Conservation (phyloP, 768 basidiomycete species). For the Tylopilus balloui region DNA sequence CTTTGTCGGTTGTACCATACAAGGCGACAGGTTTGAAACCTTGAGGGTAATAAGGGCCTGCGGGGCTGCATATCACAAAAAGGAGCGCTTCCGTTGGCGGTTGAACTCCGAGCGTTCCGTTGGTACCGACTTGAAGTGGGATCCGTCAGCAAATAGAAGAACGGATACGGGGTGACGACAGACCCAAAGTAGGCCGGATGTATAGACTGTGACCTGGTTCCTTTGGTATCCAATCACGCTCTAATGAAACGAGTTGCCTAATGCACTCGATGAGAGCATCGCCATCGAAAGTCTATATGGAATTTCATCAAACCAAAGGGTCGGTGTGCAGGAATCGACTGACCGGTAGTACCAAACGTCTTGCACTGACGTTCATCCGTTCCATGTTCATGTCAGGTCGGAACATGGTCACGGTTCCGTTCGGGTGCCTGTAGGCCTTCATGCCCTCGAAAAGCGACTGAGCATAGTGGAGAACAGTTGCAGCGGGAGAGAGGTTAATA, state of each 20-base stretch:
- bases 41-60: slow-evolving; percentile 77
- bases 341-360: slow-evolving; percentile 73
- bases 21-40: slow-evolving; percentile 93
- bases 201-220: slow-evolving; percentile 88
- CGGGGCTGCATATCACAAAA: slow-evolving; percentile 58
- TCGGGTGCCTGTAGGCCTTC: slow-evolving; percentile 81
- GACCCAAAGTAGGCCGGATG: slow-evolving; percentile 75
- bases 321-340: slow-evolving; percentile 19
- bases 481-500: slow-evolving; percentile 30
- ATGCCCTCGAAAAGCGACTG: slow-evolving; percentile 90
- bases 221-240: slow-evolving; percentile 88
- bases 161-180: slow-evolving; percentile 6
- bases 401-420: slow-evolving; percentile 78
- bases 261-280: slow-evolving; percentile 72
- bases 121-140: slow-evolving; percentile 63
- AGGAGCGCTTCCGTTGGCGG: slow-evolving; percentile 66
- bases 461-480: slow-evolving; percentile 88
- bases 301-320: slow-evolving; percentile 3
- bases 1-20: slow-evolving; percentile 61
- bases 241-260: slow-evolving; percentile 78
- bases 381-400: slow-evolving; percentile 98
- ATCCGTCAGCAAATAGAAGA: slow-evolving; percentile 3
- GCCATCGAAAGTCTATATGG: slow-evolving; percentile 66
- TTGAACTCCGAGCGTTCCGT: slow-evolving; percentile 43
- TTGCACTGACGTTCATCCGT: slow-evolving; percentile 85